phyloP scores from a whole-genome alignment of 768 basidiomycete species.

The Terana coerulea region DNA sequence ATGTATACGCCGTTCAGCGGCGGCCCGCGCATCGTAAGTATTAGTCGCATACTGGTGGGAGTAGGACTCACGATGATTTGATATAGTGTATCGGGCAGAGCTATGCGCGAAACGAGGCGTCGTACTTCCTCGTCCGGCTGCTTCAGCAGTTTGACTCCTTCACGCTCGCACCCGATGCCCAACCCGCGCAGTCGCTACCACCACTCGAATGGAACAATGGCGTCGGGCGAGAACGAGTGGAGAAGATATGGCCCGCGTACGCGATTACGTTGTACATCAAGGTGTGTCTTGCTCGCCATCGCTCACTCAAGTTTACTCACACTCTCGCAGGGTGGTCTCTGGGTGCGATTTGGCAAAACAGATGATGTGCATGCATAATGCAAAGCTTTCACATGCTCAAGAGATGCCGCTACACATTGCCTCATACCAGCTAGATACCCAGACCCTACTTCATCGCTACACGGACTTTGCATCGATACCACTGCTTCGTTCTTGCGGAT shows the following conservation, averaged over 20 bases:
- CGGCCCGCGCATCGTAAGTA: slow-evolving; percentile 53
- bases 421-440: too few species aligned
- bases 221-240: slow-evolving; percentile 43
- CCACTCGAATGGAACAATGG: slow-evolving; percentile 50
- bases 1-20: slow-evolving; percentile 76
- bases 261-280: slow-evolving; percentile 66
- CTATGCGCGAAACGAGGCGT: slow-evolving; percentile 73
- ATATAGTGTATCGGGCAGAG: slow-evolving; percentile 67
- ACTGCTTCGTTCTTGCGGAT: too few species aligned
- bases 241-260: slow-evolving; percentile 59
- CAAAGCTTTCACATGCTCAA: too few species aligned
- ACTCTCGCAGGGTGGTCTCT: slow-evolving; percentile 19
- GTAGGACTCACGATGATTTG: too few species aligned
- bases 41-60: not conserved
- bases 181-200: slow-evolving; percentile 59
- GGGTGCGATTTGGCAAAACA: slow-evolving; percentile 45
- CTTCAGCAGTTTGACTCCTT: slow-evolving; percentile 63
- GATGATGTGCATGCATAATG: too few species aligned
- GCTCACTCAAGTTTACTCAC: too few species aligned
- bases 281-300: slow-evolving; percentile 28
- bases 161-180: slow-evolving; percentile 55
- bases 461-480: too few species aligned
- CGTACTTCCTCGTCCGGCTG: slow-evolving; percentile 66
- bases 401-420: too few species aligned
- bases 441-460: too few species aligned